phyloP scores from a whole-genome alignment of 768 basidiomycete species.

The Boletus coccyginus region DNA sequence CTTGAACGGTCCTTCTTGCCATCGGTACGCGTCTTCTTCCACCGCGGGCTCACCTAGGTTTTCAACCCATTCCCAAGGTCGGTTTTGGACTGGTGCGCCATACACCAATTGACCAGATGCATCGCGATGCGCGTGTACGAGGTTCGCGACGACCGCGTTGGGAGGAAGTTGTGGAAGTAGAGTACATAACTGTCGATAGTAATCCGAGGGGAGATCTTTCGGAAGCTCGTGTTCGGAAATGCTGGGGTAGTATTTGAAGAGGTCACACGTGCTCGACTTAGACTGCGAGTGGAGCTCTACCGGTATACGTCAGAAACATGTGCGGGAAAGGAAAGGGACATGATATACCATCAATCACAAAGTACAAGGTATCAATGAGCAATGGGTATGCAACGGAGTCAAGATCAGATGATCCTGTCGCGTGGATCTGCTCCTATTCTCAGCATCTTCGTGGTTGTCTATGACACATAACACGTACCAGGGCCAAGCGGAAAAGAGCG shows the following conservation, averaged over 20 bases:
- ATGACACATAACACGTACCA: conserved; percentile 40
- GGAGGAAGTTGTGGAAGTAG: conserved; percentile 57
- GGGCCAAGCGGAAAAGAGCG: conserved; percentile 45
- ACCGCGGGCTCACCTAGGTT: conserved; percentile 52
- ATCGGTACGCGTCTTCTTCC: conserved; percentile 42
- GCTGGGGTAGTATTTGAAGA: conserved; percentile 62
- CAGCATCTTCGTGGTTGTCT: conserved; percentile 4
- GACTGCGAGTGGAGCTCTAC: conserved; percentile 62
- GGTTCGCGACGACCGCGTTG: conserved; percentile 49
- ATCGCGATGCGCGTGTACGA: conserved; percentile 60
- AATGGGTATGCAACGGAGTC: conserved; percentile 62
- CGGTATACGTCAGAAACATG: not conserved
- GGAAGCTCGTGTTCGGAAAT: conserved; percentile 51
- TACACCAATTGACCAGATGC: conserved; percentile 46
- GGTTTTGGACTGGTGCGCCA: conserved; percentile 58
- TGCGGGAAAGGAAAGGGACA: too few species aligned
- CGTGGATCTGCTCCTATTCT: conserved; percentile 45
- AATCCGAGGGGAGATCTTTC: conserved; percentile 51
- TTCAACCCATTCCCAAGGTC: conserved; percentile 88
- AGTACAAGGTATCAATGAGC: conserved; percentile 71
- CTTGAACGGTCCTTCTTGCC: conserved; percentile 47
- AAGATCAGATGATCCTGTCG: conserved; percentile 44
- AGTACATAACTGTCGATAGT: conserved; percentile 53
- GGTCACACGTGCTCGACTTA: conserved; percentile 52
- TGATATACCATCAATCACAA: conserved; percentile 65